A percentile compares a stretch with the other conserved stretches of the same genome.
Evolutionary conservation across 2,329 filamentous ascomycete species (phyloP).

Genomic region (Colletotrichum plurivorum): DNA sequence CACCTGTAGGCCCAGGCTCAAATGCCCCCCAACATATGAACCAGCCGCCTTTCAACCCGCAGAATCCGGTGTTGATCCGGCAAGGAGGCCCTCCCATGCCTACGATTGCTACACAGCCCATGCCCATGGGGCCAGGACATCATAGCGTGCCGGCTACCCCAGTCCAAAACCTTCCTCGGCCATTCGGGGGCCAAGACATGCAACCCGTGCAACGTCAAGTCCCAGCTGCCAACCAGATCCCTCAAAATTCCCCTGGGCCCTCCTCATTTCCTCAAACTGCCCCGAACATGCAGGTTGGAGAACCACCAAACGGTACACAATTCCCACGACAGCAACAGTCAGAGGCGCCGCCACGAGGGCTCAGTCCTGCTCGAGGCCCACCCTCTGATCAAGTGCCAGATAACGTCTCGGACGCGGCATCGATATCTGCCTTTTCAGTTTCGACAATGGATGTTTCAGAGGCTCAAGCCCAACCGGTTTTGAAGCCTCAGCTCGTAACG

Average conservation of each 20-base stretch:
- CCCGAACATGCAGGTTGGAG: too few species aligned
- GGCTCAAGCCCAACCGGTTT: slow-evolving; percentile 42
- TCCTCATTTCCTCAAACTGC: too few species aligned
- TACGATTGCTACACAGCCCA: not conserved
- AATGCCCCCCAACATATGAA: not conserved
- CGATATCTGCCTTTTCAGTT: slow-evolving; percentile 42
- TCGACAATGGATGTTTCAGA: slow-evolving; percentile 45
- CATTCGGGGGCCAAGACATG: not conserved
- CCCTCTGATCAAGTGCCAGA: slow-evolving; percentile 7
- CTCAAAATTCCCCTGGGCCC: not conserved
- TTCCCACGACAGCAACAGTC: not conserved
- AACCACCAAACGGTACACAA: not conserved
- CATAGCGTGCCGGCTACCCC: too few species aligned
- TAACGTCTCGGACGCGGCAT: slow-evolving; percentile 40
- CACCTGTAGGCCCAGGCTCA: not conserved
- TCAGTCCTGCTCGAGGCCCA: not conserved
- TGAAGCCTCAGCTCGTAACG: slow-evolving; percentile 42
- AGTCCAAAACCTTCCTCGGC: not conserved
- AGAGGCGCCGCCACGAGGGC: not conserved
- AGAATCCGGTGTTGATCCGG: not conserved
- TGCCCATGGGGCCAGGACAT: too few species aligned
- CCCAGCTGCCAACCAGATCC: not conserved
- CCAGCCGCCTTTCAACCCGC: not conserved
- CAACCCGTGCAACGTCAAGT: not conserved
- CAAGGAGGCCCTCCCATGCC: not conserved